Conservation (phyloP, 108 stramenopile species). For the Cyclotella cryptica region DNA sequence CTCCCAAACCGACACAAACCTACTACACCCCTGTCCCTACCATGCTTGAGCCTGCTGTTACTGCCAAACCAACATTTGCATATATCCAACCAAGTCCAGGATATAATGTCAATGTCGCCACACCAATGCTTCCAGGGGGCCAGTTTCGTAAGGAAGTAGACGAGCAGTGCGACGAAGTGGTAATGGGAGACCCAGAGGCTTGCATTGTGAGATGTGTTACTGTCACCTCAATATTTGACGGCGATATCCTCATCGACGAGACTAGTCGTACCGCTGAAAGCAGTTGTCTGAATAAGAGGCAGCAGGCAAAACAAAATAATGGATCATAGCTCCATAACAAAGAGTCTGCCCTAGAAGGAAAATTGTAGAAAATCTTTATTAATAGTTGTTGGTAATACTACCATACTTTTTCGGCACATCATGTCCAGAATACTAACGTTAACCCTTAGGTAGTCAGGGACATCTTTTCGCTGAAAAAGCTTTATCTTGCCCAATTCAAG, state of each 20-base stretch:
- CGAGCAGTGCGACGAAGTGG: constrained; percentile 14
- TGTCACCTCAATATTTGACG: constrained; percentile 15
- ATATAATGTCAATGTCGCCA: not conserved
- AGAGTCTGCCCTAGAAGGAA: no score
- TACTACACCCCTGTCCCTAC: not conserved
- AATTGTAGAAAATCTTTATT: no score
- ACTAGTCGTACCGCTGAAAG: not conserved
- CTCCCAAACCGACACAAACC: not conserved
- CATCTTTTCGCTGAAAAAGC: no score
- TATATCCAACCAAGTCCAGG: not conserved
- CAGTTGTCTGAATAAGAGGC: constrained; percentile 12
- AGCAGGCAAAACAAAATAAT: constrained; percentile 12
- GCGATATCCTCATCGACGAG: constrained; percentile 14
- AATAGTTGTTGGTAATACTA: no score
- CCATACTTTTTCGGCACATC: no score
- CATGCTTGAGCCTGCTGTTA: not conserved
- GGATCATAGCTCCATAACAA: no score
- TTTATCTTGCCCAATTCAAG: no score
- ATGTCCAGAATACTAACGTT: no score
- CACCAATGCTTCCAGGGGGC: not conserved
- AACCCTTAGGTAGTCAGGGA: no score
- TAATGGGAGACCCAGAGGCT: not conserved
- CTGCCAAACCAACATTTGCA: not conserved
- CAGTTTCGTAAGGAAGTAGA: constrained; percentile 21
- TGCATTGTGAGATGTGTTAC: constrained; percentile 9